Conservation (phyloP, 2,329 filamentous ascomycete species). For the Fusarium drepaniforme region DNA sequence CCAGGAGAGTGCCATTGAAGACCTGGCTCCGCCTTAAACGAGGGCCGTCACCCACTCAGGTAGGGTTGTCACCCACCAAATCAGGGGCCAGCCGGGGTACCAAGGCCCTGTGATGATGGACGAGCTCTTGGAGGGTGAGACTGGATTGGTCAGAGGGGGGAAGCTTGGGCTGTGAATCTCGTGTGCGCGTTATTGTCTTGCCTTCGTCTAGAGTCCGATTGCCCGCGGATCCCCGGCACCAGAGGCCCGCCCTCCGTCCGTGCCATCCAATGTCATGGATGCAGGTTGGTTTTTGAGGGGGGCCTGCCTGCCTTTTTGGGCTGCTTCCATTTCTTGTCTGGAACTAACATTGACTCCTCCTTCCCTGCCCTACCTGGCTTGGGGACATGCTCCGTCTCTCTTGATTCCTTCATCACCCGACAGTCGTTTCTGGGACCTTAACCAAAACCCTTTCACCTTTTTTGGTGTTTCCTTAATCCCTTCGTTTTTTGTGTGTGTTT, state of each 20-base stretch:
- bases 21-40: conserved; percentile 1
- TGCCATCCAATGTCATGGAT: neutral
- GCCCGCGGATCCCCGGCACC: neutral
- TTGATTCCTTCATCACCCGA: conserved; percentile 18
- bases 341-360: neutral
- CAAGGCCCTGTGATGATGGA: conserved; percentile 4
- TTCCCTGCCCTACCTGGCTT: neutral
- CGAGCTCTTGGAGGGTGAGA: neutral
- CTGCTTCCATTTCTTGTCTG: conserved; percentile 4
- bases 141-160: neutral
- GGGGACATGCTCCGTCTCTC: neutral
- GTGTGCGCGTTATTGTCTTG: conserved; percentile 3
- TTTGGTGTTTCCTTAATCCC: conserved; percentile 34
- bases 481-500: conserved; percentile 23
- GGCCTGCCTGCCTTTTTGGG: neutral
- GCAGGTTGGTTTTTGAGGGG: neutral
- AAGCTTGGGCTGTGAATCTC: conserved; percentile 4
- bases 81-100: conserved; percentile 5
- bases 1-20: conserved; percentile 1
- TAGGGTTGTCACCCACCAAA: neutral
- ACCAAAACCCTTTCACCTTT: neutral
- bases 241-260: neutral
- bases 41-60: neutral
- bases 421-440: conserved; percentile 31
- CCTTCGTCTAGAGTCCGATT: neutral